Percentiles rank a stretch among this genome's conserved stretches.
Conservation (phyloP, 208 protist species). For the Wallacemonas sp. region DNA sequence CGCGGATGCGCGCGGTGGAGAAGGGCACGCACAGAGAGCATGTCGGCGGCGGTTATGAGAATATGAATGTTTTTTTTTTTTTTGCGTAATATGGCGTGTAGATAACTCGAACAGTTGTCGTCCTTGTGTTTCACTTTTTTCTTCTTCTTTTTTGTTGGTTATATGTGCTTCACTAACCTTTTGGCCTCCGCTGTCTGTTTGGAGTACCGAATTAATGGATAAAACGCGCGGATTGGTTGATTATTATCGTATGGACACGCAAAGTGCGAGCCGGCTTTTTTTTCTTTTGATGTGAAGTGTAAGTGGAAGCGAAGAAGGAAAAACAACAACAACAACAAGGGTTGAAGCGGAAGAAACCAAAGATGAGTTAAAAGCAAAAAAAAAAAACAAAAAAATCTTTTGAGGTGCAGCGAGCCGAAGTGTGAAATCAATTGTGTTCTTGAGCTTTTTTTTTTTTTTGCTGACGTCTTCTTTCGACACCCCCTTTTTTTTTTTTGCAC, state of each 20-base stretch:
- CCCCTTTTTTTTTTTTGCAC: no score
- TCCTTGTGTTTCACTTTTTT: neutral
- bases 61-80: no score
- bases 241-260: no score
- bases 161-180: neutral
- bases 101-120: neutral
- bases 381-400: constrained; percentile 9
- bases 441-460: no score
- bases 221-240: no score
- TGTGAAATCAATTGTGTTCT: neutral
- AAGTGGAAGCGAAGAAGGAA: neutral
- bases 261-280: no score
- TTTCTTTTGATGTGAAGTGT: neutral
- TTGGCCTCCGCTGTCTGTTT: no score
- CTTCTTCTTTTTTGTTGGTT: neutral
- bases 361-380: constrained; percentile 16
- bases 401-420: neutral
- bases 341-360: neutral
- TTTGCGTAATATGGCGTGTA: no score
- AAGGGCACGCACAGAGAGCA: constrained; percentile 1
- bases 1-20: neutral
- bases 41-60: neutral
- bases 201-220: no score
- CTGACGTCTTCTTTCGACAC: no score
- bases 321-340: neutral